Percentiles rank a stretch among this genome's conserved stretches.
Conservation (phyloP, 2,329 filamentous ascomycete genomes). For the Thelonectria blattea region DNA sequence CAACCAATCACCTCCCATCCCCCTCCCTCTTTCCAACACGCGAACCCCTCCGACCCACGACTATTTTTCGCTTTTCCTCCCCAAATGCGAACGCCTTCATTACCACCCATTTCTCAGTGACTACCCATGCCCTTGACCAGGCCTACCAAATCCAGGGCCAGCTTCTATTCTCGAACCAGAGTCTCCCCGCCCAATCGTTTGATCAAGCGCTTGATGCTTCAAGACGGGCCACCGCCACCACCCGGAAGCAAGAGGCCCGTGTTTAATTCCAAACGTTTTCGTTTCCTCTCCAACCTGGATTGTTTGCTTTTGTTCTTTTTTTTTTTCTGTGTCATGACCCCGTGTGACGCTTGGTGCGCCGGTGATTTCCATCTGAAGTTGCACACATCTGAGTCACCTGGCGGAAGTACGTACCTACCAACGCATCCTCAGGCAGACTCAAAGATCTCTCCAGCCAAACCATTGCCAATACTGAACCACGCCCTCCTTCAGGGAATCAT, state of each 20-base stretch:
- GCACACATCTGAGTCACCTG: too few species aligned
- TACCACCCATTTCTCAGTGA: too few species aligned
- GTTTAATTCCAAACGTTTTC: too few species aligned
- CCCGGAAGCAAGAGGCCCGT: too few species aligned
- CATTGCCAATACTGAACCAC: background rate
- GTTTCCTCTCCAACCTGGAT: too few species aligned
- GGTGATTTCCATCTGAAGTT: too few species aligned
- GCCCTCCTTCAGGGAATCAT: constrained; percentile 1
- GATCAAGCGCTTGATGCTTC: constrained; percentile 8
- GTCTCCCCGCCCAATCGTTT: constrained; percentile 11
- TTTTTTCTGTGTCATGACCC: background rate
- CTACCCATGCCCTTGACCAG: constrained; percentile 1
- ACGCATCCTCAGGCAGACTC: too few species aligned
- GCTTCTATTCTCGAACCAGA: constrained; percentile 3
- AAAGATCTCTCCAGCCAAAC: too few species aligned
- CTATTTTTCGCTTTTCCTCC: background rate
- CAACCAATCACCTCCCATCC: constrained; percentile 30
- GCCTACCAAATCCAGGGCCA: background rate
- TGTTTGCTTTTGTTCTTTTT: background rate
- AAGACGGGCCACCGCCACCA: too few species aligned
- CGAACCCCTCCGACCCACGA: constrained; percentile 10
- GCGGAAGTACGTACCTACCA: too few species aligned
- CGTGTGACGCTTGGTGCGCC: too few species aligned
- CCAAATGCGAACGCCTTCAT: background rate
- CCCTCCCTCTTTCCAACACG: background rate